Evolutionary conservation across 192 early-diverging fungal genomes (phyloP), one percentile per base, ranked within the genome.

Genomic region (Backusella macrospora): DNA sequence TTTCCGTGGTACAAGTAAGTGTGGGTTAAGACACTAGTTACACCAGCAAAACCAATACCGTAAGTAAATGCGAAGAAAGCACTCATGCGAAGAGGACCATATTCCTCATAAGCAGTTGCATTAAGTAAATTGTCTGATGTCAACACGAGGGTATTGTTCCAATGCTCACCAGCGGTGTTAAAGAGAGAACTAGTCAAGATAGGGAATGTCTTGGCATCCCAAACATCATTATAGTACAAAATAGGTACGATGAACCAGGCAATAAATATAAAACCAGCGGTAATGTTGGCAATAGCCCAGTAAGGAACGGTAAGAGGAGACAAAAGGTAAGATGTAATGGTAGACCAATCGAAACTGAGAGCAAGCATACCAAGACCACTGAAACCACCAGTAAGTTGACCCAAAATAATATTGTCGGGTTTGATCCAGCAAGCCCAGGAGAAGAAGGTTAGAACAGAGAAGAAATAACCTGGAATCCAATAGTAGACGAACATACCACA

Each of bases 341-440:
- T 82, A 15, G 78, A 45, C 91, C 90, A 92, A 72, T 91, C 91
- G 44, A 92, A 82, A 10, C 85, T 76, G 23, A 92, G 62, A 48
- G 84, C 75, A 12, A 83, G 63, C 45, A 91, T 82, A 62, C 89
- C 87, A 4, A 87, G 66, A 47, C 90, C 90, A 64, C 68, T 72
- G 62, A 78, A 71, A 46, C 73, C 71, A 12, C 80, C 82, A n/a
- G 83, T 78, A 65, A 88, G 68, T 76, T 87, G 82, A 73, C 77
- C 62, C 55, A 80, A 55, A 15, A 81, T 47, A 68, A 76, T 59
- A 79, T 83, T 85, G 37, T 78, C 68, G 49, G 78, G 82, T 9
- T 59, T 71, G 75, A 82, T 78, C 85, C 85, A 86, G 86, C 86
- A 87, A 67, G 79, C 76, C 82, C 83, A 84, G 26, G 84, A 83